A percentile compares a stretch with the other conserved stretches of the same genome.
These are phyloP conservation scores for Sporothrix humicola DNA, from an alignment of 2,329 filamentous ascomycete genomes.

Conservation along the genomic window DNA sequence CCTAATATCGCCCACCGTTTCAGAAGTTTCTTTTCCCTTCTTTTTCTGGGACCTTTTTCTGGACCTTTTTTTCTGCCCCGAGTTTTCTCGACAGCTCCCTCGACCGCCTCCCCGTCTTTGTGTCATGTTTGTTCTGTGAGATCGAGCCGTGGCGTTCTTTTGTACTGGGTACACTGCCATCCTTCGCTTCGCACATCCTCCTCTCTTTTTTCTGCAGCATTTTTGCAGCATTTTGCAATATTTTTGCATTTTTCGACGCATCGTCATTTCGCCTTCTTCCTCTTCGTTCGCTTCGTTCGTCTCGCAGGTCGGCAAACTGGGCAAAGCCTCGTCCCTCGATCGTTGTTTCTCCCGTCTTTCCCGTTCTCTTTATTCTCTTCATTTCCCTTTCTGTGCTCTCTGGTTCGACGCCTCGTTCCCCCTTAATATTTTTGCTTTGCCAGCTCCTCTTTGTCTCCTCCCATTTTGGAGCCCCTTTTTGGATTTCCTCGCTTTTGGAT, in stretches of 20 bases:
- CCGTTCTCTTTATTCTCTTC: not conserved
- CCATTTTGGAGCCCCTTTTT: slow-evolving; percentile 19
- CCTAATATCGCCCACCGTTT: slow-evolving; percentile 28
- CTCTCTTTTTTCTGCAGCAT: not conserved
- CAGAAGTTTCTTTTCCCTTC: slow-evolving; percentile 28
- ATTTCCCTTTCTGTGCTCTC: not conserved
- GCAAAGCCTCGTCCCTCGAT: not conserved
- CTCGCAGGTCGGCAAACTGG: slow-evolving; percentile 22
- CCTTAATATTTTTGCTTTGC: slow-evolving; percentile 12
- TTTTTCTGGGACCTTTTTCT: slow-evolving; percentile 17
- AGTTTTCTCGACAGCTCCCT: slow-evolving; percentile 14
- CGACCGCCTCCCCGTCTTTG: not conserved
- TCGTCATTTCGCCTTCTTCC: not conserved
- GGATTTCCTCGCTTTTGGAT: slow-evolving; percentile 16
- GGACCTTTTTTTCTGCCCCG: not conserved
- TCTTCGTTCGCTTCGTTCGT: not conserved
- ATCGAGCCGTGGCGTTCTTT: not conserved
- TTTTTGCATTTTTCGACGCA: slow-evolving; percentile 1
- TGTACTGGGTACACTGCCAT: slow-evolving; percentile 17
- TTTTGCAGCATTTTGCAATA: not conserved
- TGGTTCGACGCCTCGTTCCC: slow-evolving; percentile 7
- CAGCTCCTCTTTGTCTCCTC: slow-evolving; percentile 4
- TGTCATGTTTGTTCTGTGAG: not conserved
- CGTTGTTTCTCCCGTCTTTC: not conserved
- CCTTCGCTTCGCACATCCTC: slow-evolving; percentile 6